These are phyloP conservation scores for Chaetomidium leptoderma DNA, from an alignment of 495 filamentous ascomycete species.

Conservation along the genomic window DNA sequence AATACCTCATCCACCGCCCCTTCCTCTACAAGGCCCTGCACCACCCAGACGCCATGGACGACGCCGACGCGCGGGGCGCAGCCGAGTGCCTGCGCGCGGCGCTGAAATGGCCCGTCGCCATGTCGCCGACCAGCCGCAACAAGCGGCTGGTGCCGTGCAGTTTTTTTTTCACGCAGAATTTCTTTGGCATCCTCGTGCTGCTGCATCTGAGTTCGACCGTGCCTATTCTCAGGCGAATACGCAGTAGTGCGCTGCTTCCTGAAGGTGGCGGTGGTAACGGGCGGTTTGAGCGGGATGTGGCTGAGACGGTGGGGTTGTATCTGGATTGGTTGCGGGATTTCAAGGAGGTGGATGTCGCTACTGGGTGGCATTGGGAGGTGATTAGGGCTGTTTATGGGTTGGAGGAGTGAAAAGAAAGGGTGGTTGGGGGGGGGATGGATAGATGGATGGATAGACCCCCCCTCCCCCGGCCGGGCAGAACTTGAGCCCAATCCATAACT, in stretches of 20 bases:
- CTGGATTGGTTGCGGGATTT: conserved; percentile 54
- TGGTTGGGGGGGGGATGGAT: not conserved
- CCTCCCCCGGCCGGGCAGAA: no score
- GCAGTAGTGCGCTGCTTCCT: conserved; percentile 36
- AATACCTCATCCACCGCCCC: conserved; percentile 55
- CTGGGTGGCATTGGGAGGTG: conserved; percentile 52
- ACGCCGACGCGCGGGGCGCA: conserved; percentile 48
- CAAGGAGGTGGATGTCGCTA: conserved; percentile 44
- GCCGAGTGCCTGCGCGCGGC: conserved; percentile 50
- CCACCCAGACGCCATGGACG: conserved; percentile 49
- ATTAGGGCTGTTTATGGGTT: conserved; percentile 42
- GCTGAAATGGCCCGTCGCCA: conserved; percentile 54
- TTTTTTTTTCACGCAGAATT: conserved; percentile 57
- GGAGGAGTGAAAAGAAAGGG: conserved; percentile 22
- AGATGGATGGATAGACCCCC: not conserved
- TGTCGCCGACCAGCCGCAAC: conserved; percentile 51
- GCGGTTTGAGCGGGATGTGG: conserved; percentile 45
- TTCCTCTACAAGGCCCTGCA: conserved; percentile 61
- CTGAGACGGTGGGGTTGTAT: conserved; percentile 46
- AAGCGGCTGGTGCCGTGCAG: conserved; percentile 55
- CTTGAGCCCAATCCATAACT: no score
- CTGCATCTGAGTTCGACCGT: conserved; percentile 49
- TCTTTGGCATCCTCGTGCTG: conserved; percentile 54
- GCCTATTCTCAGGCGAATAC: conserved; percentile 44
- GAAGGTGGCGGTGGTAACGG: no score